Evolutionary conservation across 441 rosid genomes (phyloP).

Genomic region (Syzygium malaccense): DNA sequence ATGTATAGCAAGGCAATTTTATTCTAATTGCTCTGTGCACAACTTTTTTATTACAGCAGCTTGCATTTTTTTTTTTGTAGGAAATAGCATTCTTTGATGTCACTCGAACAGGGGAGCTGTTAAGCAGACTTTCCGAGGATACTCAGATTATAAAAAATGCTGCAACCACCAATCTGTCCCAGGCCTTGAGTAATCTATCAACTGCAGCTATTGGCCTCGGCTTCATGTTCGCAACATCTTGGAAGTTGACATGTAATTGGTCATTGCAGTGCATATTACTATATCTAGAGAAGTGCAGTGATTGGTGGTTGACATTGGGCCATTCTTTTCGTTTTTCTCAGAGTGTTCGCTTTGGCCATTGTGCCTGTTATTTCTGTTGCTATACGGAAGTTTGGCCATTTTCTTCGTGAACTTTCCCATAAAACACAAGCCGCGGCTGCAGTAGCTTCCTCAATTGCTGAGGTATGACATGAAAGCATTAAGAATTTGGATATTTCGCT

Average conservation of each 20-base stretch:
- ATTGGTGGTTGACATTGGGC: not conserved
- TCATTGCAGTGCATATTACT: not conserved
- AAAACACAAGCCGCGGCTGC: constrained; percentile 95
- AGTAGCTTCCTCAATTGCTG: constrained; percentile 84
- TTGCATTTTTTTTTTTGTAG: constrained; percentile 22
- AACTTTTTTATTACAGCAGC: constrained; percentile 1
- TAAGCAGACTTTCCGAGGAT: constrained; percentile 88
- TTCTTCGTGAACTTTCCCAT: constrained; percentile 78
- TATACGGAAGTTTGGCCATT: constrained; percentile 67
- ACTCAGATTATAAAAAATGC: constrained; percentile 93
- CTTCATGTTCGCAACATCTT: constrained; percentile 90
- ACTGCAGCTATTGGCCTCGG: constrained; percentile 70
- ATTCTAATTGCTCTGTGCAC: not conserved
- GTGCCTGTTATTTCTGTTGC: constrained; percentile 73
- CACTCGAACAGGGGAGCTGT: constrained; percentile 86
- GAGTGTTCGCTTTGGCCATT: constrained; percentile 76
- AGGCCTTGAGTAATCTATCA: constrained; percentile 78
- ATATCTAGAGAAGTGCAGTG: not conserved
- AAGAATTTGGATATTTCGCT: not conserved
- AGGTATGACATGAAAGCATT: constrained; percentile 35
- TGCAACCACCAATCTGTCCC: constrained; percentile 91
- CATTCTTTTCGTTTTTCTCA: not conserved
- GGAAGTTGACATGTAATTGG: constrained; percentile 79
- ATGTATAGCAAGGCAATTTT: not conserved
- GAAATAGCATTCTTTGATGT: constrained; percentile 93